These are phyloP conservation scores for Cladosporium velox DNA, from an alignment of 2,329 filamentous ascomycete genomes.

Conservation along the genomic window DNA sequence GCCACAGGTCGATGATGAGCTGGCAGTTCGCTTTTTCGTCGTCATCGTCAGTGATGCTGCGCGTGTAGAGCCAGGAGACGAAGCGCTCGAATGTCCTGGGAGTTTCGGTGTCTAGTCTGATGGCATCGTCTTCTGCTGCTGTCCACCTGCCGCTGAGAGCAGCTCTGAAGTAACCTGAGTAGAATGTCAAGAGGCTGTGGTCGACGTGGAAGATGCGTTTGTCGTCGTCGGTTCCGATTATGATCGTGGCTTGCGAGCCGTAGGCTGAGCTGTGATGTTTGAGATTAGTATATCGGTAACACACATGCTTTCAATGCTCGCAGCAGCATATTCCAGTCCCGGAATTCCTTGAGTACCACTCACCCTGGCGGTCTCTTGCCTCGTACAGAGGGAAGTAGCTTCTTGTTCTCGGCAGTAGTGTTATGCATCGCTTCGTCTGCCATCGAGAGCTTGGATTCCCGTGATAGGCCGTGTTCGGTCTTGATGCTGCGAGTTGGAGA, in stretches of 20 bases:
- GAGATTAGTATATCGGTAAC: background rate
- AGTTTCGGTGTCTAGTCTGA: constrained; percentile 24
- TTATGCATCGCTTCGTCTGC: background rate
- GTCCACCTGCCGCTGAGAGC: constrained; percentile 24
- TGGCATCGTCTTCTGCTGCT: constrained; percentile 20
- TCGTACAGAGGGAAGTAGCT: background rate
- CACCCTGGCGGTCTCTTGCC: background rate
- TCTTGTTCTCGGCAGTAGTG: background rate
- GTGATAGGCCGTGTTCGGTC: background rate
- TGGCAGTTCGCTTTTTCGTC: background rate
- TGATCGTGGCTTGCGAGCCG: constrained; percentile 14
- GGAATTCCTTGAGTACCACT: background rate
- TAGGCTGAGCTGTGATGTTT: background rate
- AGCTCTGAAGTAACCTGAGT: constrained; percentile 30
- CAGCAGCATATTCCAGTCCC: background rate
- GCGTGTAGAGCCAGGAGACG: constrained; percentile 26
- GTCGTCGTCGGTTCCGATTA: constrained; percentile 20
- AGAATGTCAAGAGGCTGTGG: constrained; percentile 27
- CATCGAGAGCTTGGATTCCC: background rate
- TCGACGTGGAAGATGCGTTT: constrained; percentile 26
- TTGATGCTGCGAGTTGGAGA: background rate
- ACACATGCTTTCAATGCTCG: too few species aligned
- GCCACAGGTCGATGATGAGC: constrained; percentile 17
- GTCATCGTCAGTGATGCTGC: constrained; percentile 3
- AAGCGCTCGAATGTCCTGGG: constrained; percentile 23